Evolutionary conservation across 2,329 filamentous ascomycete species (phyloP).

Genomic region (Alternaria gansuensis): DNA sequence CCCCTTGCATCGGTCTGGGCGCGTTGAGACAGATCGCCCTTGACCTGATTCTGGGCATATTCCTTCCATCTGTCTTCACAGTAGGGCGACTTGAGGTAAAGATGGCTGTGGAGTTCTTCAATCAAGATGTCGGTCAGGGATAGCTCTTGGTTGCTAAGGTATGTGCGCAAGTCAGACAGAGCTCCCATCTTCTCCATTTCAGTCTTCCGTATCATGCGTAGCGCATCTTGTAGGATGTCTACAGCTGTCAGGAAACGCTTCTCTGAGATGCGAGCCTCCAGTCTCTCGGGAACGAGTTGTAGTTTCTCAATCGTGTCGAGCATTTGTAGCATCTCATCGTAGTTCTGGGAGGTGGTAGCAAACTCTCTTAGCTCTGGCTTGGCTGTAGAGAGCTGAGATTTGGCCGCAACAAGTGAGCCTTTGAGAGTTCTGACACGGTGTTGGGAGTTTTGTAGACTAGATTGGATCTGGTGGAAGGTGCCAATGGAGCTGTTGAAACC

Average conservation of each 20-base stretch:
- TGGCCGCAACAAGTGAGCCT: conserved; percentile 81
- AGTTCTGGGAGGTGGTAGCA: conserved; percentile 85
- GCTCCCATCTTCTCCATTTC: conserved; percentile 93
- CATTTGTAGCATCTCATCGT: conserved; percentile 86
- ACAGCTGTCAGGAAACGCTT: conserved; percentile 94
- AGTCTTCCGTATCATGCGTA: conserved; percentile 82
- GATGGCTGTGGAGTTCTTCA: conserved; percentile 96
- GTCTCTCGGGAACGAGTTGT: conserved; percentile 85
- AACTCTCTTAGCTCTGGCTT: conserved; percentile 92
- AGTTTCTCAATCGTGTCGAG: conserved; percentile 87
- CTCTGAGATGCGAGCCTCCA: conserved; percentile 94
- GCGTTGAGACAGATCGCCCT: conserved; percentile 47
- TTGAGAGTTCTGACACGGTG: conserved; percentile 83
- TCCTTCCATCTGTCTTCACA: conserved; percentile 95
- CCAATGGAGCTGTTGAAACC: conserved; percentile 99
- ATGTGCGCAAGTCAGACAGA: conserved; percentile 82
- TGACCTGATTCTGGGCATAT: conserved; percentile 72
- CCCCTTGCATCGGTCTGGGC: conserved; percentile 57
- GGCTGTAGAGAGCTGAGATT: conserved; percentile 80
- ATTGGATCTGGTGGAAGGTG: conserved; percentile 98
- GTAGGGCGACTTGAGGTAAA: conserved; percentile 97
- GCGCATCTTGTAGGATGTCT: conserved; percentile 85
- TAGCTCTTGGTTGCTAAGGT: conserved; percentile 92
- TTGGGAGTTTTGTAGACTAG: conserved; percentile 88
- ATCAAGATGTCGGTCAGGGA: conserved; percentile 92